These are phyloP conservation scores for Polygonum maritimum DNA, from an alignment of 148 eudicot genomes.

Conservation along the genomic window DNA sequence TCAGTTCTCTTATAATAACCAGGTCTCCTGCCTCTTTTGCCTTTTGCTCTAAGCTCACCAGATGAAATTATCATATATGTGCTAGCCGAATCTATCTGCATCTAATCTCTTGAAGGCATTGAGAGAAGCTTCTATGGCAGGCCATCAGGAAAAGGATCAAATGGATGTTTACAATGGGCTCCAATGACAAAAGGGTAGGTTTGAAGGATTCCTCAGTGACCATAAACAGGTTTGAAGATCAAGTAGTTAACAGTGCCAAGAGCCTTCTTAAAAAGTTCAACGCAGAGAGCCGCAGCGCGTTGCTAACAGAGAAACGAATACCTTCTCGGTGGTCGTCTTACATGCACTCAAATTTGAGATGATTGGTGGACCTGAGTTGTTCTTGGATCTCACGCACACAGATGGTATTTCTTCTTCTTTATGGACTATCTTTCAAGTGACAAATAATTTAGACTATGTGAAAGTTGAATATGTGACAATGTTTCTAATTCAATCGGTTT, in stretches of 20 bases:
- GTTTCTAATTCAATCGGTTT: background rate
- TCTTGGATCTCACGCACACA: conserved; percentile 80
- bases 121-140: conserved; percentile 32
- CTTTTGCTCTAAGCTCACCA: conserved; percentile 42
- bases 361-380: conserved; percentile 83
- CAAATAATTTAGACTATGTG: background rate
- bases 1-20: conserved; percentile 67
- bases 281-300: conserved; percentile 21
- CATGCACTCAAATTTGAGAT: conserved; percentile 47
- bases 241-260: conserved; percentile 49
- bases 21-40: conserved; percentile 62
- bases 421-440: background rate
- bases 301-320: conserved; percentile 21
- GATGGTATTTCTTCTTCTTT: conserved; percentile 50
- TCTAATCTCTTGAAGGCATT: conserved; percentile 51
- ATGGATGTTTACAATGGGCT: conserved; percentile 35
- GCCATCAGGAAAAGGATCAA: conserved; percentile 25
- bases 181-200: conserved; percentile 35
- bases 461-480: background rate
- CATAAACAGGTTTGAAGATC: conserved; percentile 51
- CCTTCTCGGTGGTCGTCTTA: conserved; percentile 39
- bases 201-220: conserved; percentile 58
- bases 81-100: conserved; percentile 77
- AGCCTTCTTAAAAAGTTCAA: conserved; percentile 48
- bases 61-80: conserved; percentile 47